Evolutionary conservation across 305 asterid genomes (phyloP), one percentile per base, ranked within the genome.

Genomic region (Salvia sclarea): DNA sequence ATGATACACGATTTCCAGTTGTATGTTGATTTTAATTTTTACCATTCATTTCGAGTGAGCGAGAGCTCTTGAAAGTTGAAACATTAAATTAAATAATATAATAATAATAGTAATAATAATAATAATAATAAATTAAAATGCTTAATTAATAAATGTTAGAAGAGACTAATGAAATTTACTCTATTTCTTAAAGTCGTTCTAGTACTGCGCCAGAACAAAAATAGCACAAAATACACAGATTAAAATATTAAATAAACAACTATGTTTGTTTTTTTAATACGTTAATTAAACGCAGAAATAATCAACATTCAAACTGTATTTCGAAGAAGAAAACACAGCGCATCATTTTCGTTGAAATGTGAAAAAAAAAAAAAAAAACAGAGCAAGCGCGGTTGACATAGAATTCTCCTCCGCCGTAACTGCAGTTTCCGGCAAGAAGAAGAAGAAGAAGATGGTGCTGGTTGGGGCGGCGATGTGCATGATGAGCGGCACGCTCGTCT

Each of bases 401-500:
- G 41, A 2, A 37, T 37, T 37, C 9, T 37, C 41, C 41, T 37
- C 41, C 41, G 41, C 41, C 13, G 41, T 37, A n/a, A n/a, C n/a
- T 10, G 41, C 41, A 37, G 12, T 28, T 28, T 28, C 6, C 11
- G 13, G 17, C 47, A 2, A 41, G 5, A 3, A 13, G 12, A 12
- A 50, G n/a, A 0, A 20, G 31, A 40, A 20, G 25, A 47, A 37
- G 60, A 75, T 77, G 84, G 79, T 56, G 66, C 71, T 62, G 47
- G 78, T 66, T 44, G 83, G 79, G 52, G 78, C 87, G 3, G 80
- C 80, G 72, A 79, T 90, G 75, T 79, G 79, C 43, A 57, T 93
- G 78, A 69, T 89, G 47, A 84, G 97, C 64, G 96, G 96, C 20
- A 78, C 82, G 31, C 88, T 91, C 35, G 91, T 94, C n/a, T 94